Base-by-base conservation (phyloP, 106 monocot species). In the Dendrobium chrysotoxum region DNA sequence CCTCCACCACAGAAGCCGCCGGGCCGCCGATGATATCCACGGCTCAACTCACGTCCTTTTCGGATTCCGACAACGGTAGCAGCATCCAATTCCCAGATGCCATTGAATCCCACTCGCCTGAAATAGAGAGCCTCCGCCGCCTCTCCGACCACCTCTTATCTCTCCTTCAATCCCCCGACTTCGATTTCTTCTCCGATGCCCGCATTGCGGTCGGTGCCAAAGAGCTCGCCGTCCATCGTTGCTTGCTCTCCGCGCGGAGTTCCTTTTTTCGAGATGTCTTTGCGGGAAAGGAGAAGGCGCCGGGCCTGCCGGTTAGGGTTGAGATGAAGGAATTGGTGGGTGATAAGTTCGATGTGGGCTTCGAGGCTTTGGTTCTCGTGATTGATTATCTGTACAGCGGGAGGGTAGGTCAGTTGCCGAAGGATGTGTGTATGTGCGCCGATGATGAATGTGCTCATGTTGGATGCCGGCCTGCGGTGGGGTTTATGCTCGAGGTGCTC, bases 301-400 rank as follows among this genome's bases (percentile, higher is more conserved):
- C 28, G 41, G 75, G 42, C 7, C 35, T 15, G 4, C 21, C 28
- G 38, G 28, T 13, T 6, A 76, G 41, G 28, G 38, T 93, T 39
- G 82, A 89, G 70, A 31, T 89, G 17, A 46, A 67, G 41, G 89
- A 87, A 2, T 55, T 96, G 31, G 53, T 86, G 13, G 54, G 55
- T 16, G 93, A 76, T 2, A 13, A 15, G 15, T 70, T 86, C 30
- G 79, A 82, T 70, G 84, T 93, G 11, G 85, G 88, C 40, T 78
- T 70, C 81, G 93, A 91, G 7, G 83, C 93, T 12, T 79, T 96
- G 58, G 66, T 76, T 58, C 76, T 55, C 40, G 89, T 96, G 16
- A 57, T 93, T 35, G 88, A 85, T 42, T 96, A 96, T 70, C 31
- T 96, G 38, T 96, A 96, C 53, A 88, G 84, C 21, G 96, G 93